Base-by-base conservation (phyloP, 2,329 filamentous ascomycete species). In the Tricladium varicosporioides region DNA sequence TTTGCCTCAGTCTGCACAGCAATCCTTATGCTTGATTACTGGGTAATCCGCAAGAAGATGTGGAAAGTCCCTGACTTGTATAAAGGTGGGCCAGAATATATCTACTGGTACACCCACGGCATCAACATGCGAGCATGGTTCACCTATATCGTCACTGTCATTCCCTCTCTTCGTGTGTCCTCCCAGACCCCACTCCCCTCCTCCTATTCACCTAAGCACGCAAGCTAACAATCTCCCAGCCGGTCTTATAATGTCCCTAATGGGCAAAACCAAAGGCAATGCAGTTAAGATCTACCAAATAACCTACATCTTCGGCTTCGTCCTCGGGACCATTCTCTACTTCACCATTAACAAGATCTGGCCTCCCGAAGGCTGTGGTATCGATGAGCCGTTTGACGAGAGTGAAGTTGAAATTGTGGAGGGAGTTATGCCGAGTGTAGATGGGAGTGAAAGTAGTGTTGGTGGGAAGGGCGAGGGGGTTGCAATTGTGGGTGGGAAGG, bases 241-340 rank as follows among this genome's bases (percentile, higher is more conserved):
- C 18, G 54, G 54, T n/a, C 33, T 57, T 11, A 49, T 57, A 14
- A 13, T 57, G 15, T 44, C 32, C 16, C 27, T 57, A 16, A 53
- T 53, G 49, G 54, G 54, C 15, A 19, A 52, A 14, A 57, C 54
- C 5, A 57, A 22, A 10, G 45, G 54, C 10, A 32, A 19, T 14
- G 54, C 54, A 2, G 48, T 57, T 13, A 57, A 57, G 43, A 57
- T 57, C 18, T 57, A 57, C 43, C 54, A 57, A 43, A 53, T 57
- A 48, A 57, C 54, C 14, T 57, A 57, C 32, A 48, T 57, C 43
- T 40, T 57, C 31, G 54, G 54, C 7, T 48, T 57, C 33, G 31
- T 53, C 31, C 49, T 57, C 2, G 54, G 48, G 5, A 22, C 27
- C 15, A 52, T 47, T 5, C 32, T 57, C 11, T 52, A 52, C 44